Percentiles rank a stretch among this genome's conserved stretches.
These are phyloP conservation scores for Alternaria dauci DNA, from an alignment of 2,329 filamentous ascomycete genomes.

Conservation along the genomic window DNA sequence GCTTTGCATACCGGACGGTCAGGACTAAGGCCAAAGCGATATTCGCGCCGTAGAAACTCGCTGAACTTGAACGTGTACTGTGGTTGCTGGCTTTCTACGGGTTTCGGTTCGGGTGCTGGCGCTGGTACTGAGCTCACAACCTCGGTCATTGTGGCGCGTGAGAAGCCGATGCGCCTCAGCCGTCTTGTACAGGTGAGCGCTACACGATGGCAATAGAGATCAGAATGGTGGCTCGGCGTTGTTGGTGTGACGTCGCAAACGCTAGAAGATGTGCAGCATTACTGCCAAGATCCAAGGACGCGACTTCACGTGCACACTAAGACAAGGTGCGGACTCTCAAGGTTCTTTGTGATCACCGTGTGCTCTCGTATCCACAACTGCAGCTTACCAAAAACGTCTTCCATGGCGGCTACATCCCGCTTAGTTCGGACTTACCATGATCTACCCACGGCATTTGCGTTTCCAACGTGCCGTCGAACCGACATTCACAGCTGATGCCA, in stretches of 20 bases:
- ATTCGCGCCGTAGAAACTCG: conserved; percentile 82
- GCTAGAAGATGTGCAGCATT: not conserved
- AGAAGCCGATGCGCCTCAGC: not conserved
- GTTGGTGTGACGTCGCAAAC: not conserved
- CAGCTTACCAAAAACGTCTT: conserved; percentile 13
- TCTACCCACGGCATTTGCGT: conserved; percentile 5
- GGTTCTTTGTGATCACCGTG: conserved; percentile 3
- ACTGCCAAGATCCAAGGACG: not conserved
- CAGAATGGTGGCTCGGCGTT: not conserved
- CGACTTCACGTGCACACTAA: conserved; percentile 16
- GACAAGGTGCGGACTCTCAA: not conserved
- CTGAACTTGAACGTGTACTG: conserved; percentile 81
- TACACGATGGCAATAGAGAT: not conserved
- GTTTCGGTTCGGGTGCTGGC: conserved; percentile 35
- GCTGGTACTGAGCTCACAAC: conserved; percentile 35
- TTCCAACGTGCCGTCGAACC: conserved; percentile 22
- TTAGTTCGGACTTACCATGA: not conserved
- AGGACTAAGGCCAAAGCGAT: conserved; percentile 82
- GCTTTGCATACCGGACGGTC: conserved; percentile 78
- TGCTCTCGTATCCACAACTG: conserved; percentile 9
- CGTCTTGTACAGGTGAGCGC: not conserved
- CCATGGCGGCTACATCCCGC: conserved; percentile 3
- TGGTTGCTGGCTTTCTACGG: conserved; percentile 37
- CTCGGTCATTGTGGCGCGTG: conserved; percentile 35
- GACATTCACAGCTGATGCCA: conserved; percentile 8